Conservation (phyloP, 108 stramenopile species). For the Licmophora abbreviata region DNA sequence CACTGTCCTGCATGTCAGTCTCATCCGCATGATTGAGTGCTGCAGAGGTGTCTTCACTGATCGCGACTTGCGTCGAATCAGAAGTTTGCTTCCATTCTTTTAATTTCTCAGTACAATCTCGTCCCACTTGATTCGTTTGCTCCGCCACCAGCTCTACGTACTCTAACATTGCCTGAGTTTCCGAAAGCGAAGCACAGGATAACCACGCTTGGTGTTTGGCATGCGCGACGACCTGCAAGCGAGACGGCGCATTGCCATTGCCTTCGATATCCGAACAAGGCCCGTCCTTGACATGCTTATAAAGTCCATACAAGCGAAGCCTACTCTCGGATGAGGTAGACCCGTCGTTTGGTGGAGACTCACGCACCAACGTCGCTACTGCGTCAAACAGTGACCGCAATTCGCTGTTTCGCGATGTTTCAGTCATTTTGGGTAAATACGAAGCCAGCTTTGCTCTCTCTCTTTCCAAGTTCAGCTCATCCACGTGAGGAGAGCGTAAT, state of each 20-base stretch:
- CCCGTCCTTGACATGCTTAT: constrained; percentile 33
- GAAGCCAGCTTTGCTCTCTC: no score
- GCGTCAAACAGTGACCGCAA: constrained; percentile 11
- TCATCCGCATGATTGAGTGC: no score
- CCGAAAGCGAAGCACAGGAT: constrained; percentile 12
- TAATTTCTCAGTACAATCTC: constrained; percentile 9
- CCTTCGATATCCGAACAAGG: constrained; percentile 4
- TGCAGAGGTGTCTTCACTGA: no score
- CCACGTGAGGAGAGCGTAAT: no score
- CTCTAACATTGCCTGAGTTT: constrained; percentile 25
- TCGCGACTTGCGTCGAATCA: no score
- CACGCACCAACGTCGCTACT: constrained; percentile 11
- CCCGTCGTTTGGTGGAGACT: constrained; percentile 1
- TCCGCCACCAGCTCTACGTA: constrained; percentile 26
- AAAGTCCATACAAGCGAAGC: constrained; percentile 48
- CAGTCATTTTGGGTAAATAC: no score
- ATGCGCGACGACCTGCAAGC: constrained; percentile 25
- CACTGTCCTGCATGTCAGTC: no score
- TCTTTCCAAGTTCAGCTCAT: no score
- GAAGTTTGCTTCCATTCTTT: constrained; percentile 2
- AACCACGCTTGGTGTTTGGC: constrained; percentile 43
- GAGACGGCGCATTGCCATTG: constrained; percentile 14
- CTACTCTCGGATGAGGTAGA: constrained; percentile 21
- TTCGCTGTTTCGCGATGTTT: no score
- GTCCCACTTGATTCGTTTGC: constrained; percentile 15